These are phyloP conservation scores for Suhomyces kunorum DNA, from an alignment of 1,139 yeast species.

Conservation along the genomic window DNA sequence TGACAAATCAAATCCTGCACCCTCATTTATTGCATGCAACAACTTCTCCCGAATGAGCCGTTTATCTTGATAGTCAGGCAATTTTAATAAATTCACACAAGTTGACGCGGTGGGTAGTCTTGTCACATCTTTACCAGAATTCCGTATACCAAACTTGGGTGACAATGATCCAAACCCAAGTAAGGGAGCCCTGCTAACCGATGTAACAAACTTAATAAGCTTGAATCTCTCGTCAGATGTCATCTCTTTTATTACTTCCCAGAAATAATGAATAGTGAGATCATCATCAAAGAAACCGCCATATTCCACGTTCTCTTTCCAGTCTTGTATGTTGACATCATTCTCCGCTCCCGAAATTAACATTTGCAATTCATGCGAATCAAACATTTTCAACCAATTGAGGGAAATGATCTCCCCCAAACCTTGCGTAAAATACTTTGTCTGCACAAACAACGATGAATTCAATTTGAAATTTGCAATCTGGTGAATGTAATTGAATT, in stretches of 20 bases:
- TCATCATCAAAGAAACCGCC: constrained; percentile 68
- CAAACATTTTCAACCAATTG: constrained; percentile 82
- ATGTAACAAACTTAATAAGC: constrained; percentile 82
- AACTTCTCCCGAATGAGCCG: constrained; percentile 59
- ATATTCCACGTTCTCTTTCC: constrained; percentile 60
- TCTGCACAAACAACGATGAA: constrained; percentile 57
- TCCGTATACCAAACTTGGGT: constrained; percentile 81
- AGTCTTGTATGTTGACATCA: constrained; percentile 69
- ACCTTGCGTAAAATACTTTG: constrained; percentile 69
- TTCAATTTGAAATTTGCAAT: constrained; percentile 80
- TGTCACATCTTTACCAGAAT: constrained; percentile 54
- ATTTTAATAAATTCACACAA: constrained; percentile 80
- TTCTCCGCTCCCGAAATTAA: constrained; percentile 77
- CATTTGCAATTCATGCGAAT: constrained; percentile 78
- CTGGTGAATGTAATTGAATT: constrained; percentile 73
- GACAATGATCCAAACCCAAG: constrained; percentile 74
- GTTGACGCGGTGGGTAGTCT: constrained; percentile 92
- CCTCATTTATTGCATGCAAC: constrained; percentile 73
- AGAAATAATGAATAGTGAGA: constrained; percentile 59
- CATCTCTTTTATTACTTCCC: constrained; percentile 78
- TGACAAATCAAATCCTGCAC: constrained; percentile 84
- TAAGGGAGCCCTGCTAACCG: constrained; percentile 88
- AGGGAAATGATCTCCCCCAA: constrained; percentile 66
- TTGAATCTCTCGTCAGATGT: constrained; percentile 57
- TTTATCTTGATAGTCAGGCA: constrained; percentile 79